Conservation (phyloP, 2,329 filamentous ascomycete genomes). For the Cladophialophora yegresii region DNA sequence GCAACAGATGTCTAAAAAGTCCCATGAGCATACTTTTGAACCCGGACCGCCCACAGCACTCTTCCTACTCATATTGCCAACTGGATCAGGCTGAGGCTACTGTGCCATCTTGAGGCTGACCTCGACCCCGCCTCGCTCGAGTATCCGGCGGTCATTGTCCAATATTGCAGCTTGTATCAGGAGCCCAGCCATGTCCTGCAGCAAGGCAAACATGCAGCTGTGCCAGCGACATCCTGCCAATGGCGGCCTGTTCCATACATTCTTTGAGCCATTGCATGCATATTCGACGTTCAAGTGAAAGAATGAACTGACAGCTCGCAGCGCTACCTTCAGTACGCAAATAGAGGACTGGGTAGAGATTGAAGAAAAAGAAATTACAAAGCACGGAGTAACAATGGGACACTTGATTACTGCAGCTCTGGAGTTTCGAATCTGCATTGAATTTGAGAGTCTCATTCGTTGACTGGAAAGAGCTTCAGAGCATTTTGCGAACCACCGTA, state of each 20-base stretch:
- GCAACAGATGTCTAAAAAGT: neutral
- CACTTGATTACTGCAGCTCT: too few species aligned
- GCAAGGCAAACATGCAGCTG: neutral
- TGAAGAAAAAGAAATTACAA: too few species aligned
- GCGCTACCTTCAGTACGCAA: neutral
- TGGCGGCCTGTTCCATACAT: neutral
- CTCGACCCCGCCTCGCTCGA: neutral
- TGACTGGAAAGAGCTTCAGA: neutral
- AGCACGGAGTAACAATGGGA: too few species aligned
- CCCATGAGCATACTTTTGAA: neutral
- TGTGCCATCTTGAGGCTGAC: neutral
- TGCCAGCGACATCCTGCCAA: neutral
- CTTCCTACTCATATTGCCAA: neutral
- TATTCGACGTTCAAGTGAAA: neutral
- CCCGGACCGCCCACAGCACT: neutral
- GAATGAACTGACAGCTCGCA: neutral
- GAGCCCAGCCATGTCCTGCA: neutral
- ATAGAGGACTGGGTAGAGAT: neutral
- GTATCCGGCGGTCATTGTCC: neutral
- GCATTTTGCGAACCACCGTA: slow-evolving; percentile 1
- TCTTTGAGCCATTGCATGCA: neutral
- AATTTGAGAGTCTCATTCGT: neutral
- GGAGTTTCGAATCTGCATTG: too few species aligned
- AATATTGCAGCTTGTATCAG: neutral
- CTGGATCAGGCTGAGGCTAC: neutral